phyloP scores from a whole-genome alignment of 805 yeast species.

The Clavispora fructus region DNA sequence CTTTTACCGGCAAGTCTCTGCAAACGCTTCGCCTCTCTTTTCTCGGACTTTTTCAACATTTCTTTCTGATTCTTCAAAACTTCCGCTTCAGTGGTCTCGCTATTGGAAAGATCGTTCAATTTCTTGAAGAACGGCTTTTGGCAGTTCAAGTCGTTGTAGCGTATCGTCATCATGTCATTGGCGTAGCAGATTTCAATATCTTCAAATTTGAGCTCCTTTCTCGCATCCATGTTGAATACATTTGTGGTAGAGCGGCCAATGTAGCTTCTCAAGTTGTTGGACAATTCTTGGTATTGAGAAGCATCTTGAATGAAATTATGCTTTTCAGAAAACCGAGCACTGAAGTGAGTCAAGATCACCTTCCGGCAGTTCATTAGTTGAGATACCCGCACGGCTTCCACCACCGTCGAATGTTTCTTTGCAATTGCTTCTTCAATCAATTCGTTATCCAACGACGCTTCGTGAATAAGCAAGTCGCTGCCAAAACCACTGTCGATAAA shows the following conservation, averaged over 20 bases:
- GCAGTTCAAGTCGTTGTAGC: constrained; percentile 21
- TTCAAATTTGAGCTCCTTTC: constrained; percentile 13
- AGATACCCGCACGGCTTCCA: constrained; percentile 76
- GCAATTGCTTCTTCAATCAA: constrained; percentile 69
- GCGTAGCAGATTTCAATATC: constrained; percentile 37
- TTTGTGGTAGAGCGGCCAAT: constrained; percentile 22
- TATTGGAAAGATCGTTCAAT: constrained; percentile 20
- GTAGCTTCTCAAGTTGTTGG: constrained; percentile 23
- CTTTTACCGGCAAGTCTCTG: constrained; percentile 19
- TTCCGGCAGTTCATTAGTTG: constrained; percentile 66
- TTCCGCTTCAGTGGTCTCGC: constrained; percentile 13
- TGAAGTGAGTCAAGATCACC: constrained; percentile 82
- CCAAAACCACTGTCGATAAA: constrained; percentile 63
- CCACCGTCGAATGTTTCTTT: constrained; percentile 83
- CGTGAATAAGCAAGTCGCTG: constrained; percentile 81
- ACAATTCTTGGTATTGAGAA: constrained; percentile 18
- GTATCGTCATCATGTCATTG: constrained; percentile 33
- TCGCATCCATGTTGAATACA: constrained; percentile 15
- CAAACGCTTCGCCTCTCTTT: constrained; percentile 31
- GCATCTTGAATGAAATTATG: constrained; percentile 24
- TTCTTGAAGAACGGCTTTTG: constrained; percentile 22
- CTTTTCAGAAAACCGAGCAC: constrained; percentile 65
- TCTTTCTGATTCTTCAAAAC: constrained; percentile 22
- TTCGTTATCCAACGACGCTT: constrained; percentile 84
- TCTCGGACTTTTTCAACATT: constrained; percentile 22